Base-by-base conservation (phyloP, 2,329 filamentous ascomycete genomes). In the Colletotrichum tropicale region DNA sequence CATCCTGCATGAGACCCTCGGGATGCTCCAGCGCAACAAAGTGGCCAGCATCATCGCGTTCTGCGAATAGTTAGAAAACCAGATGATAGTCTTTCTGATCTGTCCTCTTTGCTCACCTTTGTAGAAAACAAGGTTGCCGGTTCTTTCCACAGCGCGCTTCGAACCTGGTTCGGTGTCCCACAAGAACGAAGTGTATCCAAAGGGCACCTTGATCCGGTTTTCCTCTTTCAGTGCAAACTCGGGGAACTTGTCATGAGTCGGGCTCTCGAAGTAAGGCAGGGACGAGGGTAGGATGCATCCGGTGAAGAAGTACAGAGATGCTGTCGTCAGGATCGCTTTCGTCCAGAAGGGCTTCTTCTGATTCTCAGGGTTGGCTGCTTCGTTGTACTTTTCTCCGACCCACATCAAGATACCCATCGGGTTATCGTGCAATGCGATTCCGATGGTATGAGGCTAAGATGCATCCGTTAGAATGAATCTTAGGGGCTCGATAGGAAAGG, bases 371-470 rank as follows among this genome's bases (percentile, higher is more conserved):
- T 75, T 62, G 16, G 76, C 68, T 8, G 65, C 66, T 66, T 79
- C 76, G 8, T 81, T 77, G 61, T 78, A 76, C 67, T 88, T 87
- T 75, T 88, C 85, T 2, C 85, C 86, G 1, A 88, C 81, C 77
- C 84, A 88, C 65, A 85, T 83, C 79, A 87, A 81, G 56, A 86
- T 83, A 1, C 86, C 87, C 4, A 88, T 79, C 0, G 86, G 87
- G 66, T 84, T 86, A 73, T 87, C 86, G 30, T 85, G 81, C 66
- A 86, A 80, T 21, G 83, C 84, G 38, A 85, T 81, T 3, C 85
- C 85, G 24, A 88, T 84, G 1, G 85, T 88, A 55, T 86, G 85
- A 21, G 86, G 86, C 80, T 80, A 8, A 38, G 4, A 36, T 36
- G n/a, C 21, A 36, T 21, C 15, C 12, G 32, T 64, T 36, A 64